Percentiles rank a stretch among this genome's conserved stretches.
These are phyloP conservation scores for Yarrowia sp. DNA, from an alignment of 805 yeast species.

Conservation along the genomic window DNA sequence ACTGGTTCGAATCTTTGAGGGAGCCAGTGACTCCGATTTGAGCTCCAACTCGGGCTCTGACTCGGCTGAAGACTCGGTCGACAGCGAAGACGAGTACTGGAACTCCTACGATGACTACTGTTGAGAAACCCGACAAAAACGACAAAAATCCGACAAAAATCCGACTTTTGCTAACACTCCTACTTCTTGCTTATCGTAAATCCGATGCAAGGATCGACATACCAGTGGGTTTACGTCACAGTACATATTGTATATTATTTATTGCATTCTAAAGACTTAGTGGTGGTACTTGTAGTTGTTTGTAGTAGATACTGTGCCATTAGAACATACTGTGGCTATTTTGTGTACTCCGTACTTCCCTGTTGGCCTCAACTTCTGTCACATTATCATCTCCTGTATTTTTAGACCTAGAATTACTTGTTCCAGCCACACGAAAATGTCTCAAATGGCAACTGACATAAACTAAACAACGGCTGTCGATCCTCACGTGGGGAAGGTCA, in stretches of 20 bases:
- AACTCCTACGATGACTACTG: constrained; percentile 31
- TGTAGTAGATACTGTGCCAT: neutral
- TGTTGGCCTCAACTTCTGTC: too few species aligned
- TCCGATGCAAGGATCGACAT: constrained; percentile 19
- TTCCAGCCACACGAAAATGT: constrained; percentile 16
- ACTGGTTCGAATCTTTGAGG: constrained; percentile 16
- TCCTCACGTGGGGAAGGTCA: constrained; percentile 12
- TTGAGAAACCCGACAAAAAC: neutral
- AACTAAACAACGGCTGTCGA: constrained; percentile 15
- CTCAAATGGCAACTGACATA: constrained; percentile 6
- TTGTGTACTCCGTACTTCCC: too few species aligned
- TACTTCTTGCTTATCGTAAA: neutral
- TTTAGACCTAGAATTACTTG: neutral
- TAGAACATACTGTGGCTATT: too few species aligned
- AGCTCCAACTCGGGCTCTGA: constrained; percentile 12
- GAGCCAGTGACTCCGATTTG: constrained; percentile 15
- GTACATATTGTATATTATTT: constrained; percentile 19
- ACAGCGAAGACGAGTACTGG: constrained; percentile 36
- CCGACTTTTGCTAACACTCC: too few species aligned
- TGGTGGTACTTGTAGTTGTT: neutral
- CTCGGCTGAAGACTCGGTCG: constrained; percentile 4
- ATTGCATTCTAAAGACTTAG: neutral
- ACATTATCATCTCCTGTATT: neutral
- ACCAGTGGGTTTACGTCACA: neutral
- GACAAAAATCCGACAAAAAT: too few species aligned